Evolutionary conservation across 2,329 filamentous ascomycete species (phyloP).

Genomic region (Aaosphaeria pasadenensis): DNA sequence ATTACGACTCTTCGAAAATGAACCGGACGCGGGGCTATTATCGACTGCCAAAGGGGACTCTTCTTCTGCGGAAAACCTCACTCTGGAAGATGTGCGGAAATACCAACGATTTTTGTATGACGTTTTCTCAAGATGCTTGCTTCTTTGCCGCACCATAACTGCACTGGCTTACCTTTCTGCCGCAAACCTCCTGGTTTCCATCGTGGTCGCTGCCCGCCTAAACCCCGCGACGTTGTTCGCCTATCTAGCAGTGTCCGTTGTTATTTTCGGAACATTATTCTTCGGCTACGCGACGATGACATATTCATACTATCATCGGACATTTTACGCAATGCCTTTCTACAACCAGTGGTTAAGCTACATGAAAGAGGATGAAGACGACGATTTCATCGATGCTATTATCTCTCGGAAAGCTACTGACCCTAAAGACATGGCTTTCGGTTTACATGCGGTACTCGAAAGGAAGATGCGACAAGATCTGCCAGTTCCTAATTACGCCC

Average conservation of each 20-base stretch:
- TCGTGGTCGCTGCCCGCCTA: neutral
- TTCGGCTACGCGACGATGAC: neutral
- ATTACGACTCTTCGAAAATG: neutral
- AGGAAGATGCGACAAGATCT: neutral
- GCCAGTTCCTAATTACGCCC: neutral
- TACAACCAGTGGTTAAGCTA: neutral
- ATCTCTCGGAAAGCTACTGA: neutral
- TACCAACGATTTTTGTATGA: neutral
- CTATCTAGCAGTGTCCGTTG: neutral
- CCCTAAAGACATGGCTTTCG: constrained; percentile 7
- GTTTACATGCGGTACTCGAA: constrained; percentile 1
- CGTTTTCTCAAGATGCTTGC: neutral
- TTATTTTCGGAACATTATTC: neutral
- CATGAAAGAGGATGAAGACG: neutral
- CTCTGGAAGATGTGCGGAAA: neutral
- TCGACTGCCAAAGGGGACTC: neutral
- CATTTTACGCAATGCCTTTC: neutral
- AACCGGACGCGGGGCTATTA: neutral
- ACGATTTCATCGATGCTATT: neutral
- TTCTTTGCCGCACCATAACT: neutral
- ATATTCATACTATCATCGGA: neutral
- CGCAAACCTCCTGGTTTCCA: neutral
- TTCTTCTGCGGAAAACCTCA: neutral
- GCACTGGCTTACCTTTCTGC: neutral
- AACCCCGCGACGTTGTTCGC: neutral